phyloP scores from a whole-genome alignment of 2,329 filamentous ascomycete genomes.

The Emergomyces orientalis region DNA sequence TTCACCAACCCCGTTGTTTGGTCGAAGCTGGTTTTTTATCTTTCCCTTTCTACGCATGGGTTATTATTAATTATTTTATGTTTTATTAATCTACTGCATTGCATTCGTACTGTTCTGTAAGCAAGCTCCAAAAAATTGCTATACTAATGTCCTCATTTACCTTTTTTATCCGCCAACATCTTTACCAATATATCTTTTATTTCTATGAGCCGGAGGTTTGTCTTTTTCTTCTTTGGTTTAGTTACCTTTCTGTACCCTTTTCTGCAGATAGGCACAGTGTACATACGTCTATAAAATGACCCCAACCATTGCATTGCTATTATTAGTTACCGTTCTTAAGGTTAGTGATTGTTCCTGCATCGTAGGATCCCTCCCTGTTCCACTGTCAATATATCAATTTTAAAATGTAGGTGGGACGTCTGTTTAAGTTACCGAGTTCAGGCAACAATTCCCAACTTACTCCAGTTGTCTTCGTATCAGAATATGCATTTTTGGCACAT shows the following conservation, averaged over 20 bases:
- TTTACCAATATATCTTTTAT: neutral
- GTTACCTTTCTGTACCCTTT: neutral
- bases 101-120: neutral
- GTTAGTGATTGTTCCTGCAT: neutral
- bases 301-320: neutral
- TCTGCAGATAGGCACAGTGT: neutral
- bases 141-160: neutral
- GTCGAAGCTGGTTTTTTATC: neutral
- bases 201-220: neutral
- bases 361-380: neutral
- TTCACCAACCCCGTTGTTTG: neutral
- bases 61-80: neutral
- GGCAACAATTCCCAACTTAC: neutral
- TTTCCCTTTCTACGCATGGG: neutral
- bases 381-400: neutral
- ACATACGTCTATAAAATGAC: neutral
- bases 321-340: neutral
- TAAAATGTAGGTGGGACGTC: too few species aligned
- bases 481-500: neutral
- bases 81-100: neutral
- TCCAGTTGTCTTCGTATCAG: too few species aligned
- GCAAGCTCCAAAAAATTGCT: neutral
- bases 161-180: neutral
- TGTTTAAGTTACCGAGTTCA: too few species aligned
- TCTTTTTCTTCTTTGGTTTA: neutral